phyloP scores from a whole-genome alignment of 345 rosid genomes.

The Mangifera indica region DNA sequence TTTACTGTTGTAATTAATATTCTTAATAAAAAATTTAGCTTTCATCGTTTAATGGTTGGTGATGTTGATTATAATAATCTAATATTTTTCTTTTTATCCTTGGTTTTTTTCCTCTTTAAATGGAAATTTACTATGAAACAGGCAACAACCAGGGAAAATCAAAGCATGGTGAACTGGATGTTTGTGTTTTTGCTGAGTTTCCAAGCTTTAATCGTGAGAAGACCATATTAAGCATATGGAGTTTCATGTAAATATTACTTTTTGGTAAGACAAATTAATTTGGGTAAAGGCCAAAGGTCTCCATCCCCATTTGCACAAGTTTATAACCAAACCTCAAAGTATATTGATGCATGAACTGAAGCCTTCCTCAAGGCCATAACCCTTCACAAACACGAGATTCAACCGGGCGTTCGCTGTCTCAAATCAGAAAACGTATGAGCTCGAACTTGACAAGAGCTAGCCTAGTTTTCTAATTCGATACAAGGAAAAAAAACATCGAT shows the following conservation, averaged over 20 bases:
- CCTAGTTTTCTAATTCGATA: not conserved
- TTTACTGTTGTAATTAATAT: not conserved
- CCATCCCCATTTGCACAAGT: constrained; percentile 25
- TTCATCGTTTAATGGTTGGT: not conserved
- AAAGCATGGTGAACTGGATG: constrained; percentile 60
- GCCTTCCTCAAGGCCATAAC: constrained; percentile 1
- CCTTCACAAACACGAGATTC: not conserved
- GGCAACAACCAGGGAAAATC: constrained; percentile 59
- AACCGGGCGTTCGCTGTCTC: not conserved
- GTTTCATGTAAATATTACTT: constrained; percentile 39
- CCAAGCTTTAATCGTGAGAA: constrained; percentile 64
- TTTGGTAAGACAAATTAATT: constrained; percentile 29
- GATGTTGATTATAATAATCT: not conserved
- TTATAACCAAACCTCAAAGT: constrained; percentile 15
- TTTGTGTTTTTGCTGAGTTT: constrained; percentile 59
- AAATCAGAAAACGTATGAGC: too few relatives aligned
- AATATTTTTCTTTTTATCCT: constrained; percentile 11
- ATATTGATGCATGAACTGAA: constrained; percentile 14
- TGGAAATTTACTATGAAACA: constrained; percentile 43
- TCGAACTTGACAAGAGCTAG: not conserved
- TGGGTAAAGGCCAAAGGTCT: constrained; percentile 10
- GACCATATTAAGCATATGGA: constrained; percentile 44
- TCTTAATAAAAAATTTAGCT: not conserved
- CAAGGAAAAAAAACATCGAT: not conserved
- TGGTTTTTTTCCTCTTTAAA: constrained; percentile 21